These are phyloP conservation scores for Pichia sorboxylosa DNA, from an alignment of 1,139 yeast species.

Conservation along the genomic window DNA sequence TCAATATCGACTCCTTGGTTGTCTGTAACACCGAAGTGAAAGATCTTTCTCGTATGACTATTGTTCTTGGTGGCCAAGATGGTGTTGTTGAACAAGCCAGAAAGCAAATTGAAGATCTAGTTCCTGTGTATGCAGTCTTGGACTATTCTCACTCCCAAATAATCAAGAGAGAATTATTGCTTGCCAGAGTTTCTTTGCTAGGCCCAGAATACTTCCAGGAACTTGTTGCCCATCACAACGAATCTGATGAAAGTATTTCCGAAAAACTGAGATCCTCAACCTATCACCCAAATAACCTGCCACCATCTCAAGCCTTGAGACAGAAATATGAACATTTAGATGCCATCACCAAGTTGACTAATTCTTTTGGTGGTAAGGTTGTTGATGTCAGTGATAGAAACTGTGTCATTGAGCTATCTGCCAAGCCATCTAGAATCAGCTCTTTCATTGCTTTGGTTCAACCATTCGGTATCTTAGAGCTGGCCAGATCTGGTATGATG, in stretches of 20 bases:
- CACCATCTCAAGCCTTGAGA: conserved; percentile 87
- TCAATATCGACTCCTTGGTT: conserved; percentile 92
- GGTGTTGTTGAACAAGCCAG: conserved; percentile 98
- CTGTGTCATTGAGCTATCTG: conserved; percentile 87
- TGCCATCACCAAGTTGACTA: conserved; percentile 69
- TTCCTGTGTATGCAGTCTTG: conserved; percentile 94
- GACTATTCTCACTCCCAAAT: conserved; percentile 88
- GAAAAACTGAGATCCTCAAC: conserved; percentile 38
- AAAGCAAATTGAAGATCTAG: conserved; percentile 93
- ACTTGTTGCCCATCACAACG: conserved; percentile 75
- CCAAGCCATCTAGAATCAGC: conserved; percentile 83
- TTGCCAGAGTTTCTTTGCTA: conserved; percentile 82
- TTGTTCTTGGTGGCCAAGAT: conserved; percentile 87
- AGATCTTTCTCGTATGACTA: conserved; percentile 93
- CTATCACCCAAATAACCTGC: conserved; percentile 80
- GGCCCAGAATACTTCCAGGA: conserved; percentile 98
- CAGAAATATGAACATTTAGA: conserved; percentile 84
- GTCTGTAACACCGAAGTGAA: conserved; percentile 95
- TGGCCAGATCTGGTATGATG: conserved; percentile 98
- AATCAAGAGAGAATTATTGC: conserved; percentile 77
- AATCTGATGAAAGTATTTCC: conserved; percentile 33
- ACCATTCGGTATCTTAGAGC: conserved; percentile 92
- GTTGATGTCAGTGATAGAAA: conserved; percentile 90
- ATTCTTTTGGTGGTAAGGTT: conserved; percentile 84
- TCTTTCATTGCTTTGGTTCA: conserved; percentile 80